Evolutionary conservation across 441 rosid species (phyloP), one percentile per base, ranked within the genome.

Genomic region (Gossypium laxum): DNA sequence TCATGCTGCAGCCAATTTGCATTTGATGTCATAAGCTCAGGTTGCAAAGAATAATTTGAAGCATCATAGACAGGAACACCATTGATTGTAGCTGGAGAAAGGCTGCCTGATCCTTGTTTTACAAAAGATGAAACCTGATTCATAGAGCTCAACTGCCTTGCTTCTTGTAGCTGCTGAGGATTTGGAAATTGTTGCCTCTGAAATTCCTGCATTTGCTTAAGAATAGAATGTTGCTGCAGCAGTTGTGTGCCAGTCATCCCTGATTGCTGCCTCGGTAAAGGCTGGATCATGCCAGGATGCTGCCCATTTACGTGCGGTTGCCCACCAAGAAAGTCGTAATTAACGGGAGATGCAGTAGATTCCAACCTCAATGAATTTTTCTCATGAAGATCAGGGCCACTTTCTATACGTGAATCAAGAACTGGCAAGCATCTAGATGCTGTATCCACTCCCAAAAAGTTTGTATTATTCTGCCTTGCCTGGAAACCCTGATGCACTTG

Each of bases 171-270:
- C 80, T 76, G 85, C 57, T 82, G 89, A 64, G 85, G 86, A 80
- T 86, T 84, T 58, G 82, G 86, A 73, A 85, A 76, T 5, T 83
- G 86, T 67, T 86, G 96, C 76, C 90, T 83, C 75, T 89, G 94
- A 64, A 82, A 71, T 50, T 91, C 91, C 70, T 84, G 90, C 78
- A 91, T 78, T 80, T 91, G 90, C 79, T 81, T 89, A 48, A 83
- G 66, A 81, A 89, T 82, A 62, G 81, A 73, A 67, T 89, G 89
- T 67, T 91, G 87, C 73, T 91, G 96, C 28, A 89, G 67, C 6
- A 89, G 79, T 77, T 86, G 94, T 91, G 89, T 77, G 70, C 91
- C 98, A 80, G 71, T 77, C 71, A 79, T 71, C 66, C 88, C 90
- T 54, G 87, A 74, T 73, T 82, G 89, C 81, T 86, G 96, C 80